Evolutionary conservation across 2,329 filamentous ascomycete species (phyloP).

Genomic region (Aspergillus tanneri): DNA sequence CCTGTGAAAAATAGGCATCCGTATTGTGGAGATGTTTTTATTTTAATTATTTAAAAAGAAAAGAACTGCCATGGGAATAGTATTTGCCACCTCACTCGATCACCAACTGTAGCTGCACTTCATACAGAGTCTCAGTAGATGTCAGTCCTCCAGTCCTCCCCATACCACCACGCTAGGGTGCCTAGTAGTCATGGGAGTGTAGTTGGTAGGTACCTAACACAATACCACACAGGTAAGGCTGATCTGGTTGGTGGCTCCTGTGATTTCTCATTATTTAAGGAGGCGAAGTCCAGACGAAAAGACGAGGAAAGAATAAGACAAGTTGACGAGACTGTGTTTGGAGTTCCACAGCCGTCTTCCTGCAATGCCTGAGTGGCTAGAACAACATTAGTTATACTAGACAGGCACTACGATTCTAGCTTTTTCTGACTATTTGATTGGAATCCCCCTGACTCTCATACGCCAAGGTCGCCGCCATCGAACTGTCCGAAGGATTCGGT

Average conservation of each 20-base stretch:
- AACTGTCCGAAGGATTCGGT: neutral
- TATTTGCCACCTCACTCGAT: neutral
- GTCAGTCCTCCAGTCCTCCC: neutral
- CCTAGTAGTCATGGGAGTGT: too few relatives aligned
- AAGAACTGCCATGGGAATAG: too few relatives aligned
- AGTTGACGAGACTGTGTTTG: conserved; percentile 2
- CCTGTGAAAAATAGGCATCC: too few relatives aligned
- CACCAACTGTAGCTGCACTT: too few relatives aligned
- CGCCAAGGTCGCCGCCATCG: neutral
- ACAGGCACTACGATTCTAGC: neutral
- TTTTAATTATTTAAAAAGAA: too few relatives aligned
- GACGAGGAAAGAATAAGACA: conserved; percentile 1
- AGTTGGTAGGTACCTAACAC: too few relatives aligned
- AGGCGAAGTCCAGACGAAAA: conserved; percentile 17
- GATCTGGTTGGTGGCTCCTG: conserved; percentile 18
- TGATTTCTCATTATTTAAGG: conserved; percentile 18
- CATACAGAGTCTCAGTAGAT: too few relatives aligned
- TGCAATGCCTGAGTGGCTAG: neutral
- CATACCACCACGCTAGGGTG: neutral
- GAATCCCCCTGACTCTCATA: neutral
- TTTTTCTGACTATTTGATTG: neutral
- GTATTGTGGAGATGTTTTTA: too few relatives aligned
- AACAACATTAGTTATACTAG: neutral
- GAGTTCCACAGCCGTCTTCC: conserved; percentile 15
- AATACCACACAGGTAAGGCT: conserved; percentile 9